phyloP scores from a whole-genome alignment of 306 rosid species.

The Lotus japonicus region DNA sequence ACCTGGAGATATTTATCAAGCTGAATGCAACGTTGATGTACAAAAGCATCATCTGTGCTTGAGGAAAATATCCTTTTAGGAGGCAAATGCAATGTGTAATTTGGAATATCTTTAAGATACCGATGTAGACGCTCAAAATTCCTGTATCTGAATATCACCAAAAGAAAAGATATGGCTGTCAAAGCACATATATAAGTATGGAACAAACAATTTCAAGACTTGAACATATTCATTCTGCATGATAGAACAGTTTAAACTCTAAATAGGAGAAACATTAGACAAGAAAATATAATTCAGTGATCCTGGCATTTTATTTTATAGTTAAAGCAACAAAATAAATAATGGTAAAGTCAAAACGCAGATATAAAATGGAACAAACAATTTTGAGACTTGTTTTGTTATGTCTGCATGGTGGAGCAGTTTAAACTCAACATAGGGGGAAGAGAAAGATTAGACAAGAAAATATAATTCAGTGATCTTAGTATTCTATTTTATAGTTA shows the following conservation, averaged over 20 bases:
- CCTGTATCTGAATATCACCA: constrained; percentile 62
- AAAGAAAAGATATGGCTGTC: not conserved
- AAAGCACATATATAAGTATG: constrained; percentile 12
- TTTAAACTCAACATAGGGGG: constrained; percentile 7
- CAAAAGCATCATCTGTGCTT: constrained; percentile 97
- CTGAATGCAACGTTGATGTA: constrained; percentile 94
- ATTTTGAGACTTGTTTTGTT: not conserved
- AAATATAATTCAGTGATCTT: not conserved
- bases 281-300: not conserved
- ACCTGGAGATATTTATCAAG: constrained; percentile 96
- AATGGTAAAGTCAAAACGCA: not conserved
- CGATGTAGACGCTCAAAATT: constrained; percentile 94
- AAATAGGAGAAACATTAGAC: not conserved
- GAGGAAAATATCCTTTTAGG: constrained; percentile 99
- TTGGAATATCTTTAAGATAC: constrained; percentile 89
- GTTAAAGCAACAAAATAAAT: not conserved
- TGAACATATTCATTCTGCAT: not conserved
- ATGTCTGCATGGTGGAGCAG: constrained; percentile 3
- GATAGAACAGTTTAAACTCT: constrained; percentile 12
- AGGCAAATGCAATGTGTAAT: constrained; percentile 78
- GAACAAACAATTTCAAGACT: constrained; percentile 1
- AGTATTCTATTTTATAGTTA: constrained; percentile 5
- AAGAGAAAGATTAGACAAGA: not conserved
- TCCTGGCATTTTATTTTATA: not conserved
- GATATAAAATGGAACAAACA: constrained; percentile 5